These are phyloP conservation scores for Thuja plicata DNA, from an alignment of 83 land plant genomes.

Conservation along the genomic window DNA sequence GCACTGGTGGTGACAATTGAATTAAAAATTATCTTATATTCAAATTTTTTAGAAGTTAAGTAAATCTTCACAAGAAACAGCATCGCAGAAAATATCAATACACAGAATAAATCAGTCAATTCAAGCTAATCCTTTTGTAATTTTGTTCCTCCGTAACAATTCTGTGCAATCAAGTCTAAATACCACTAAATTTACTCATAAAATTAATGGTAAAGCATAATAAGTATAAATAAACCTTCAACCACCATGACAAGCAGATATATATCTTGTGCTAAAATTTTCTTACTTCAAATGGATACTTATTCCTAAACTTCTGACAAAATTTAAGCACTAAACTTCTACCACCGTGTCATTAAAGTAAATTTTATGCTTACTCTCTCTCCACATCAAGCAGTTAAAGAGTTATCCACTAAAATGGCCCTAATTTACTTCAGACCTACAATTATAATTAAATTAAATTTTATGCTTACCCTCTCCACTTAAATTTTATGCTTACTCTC, in stretches of 20 bases:
- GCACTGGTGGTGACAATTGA: not conserved
- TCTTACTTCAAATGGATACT: not conserved
- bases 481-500: too few relatives aligned
- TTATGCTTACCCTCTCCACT: not conserved
- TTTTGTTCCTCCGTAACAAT: not conserved
- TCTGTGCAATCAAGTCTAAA: not conserved
- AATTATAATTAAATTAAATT: too few relatives aligned
- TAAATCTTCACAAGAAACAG: not conserved
- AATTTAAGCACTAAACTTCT: not conserved
- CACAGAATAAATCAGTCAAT: not conserved
- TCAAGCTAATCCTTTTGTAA: not conserved
- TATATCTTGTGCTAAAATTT: not conserved
- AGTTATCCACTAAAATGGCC: too few relatives aligned
- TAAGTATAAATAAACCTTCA: not conserved
- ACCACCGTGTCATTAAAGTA: not conserved
- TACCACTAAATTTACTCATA: not conserved
- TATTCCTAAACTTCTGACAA: not conserved
- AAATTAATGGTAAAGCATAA: not conserved
- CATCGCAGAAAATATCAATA: not conserved
- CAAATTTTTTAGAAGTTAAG: not conserved
- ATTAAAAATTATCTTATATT: not conserved
- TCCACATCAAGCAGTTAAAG: not conserved
- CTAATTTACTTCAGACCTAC: too few relatives aligned
- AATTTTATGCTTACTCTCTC: not conserved
- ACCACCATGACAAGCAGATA: not conserved